Evolutionary conservation across 2,329 filamentous ascomycete species (phyloP), one percentile per base, ranked within the genome.

Genomic region (Periconia sp.): DNA sequence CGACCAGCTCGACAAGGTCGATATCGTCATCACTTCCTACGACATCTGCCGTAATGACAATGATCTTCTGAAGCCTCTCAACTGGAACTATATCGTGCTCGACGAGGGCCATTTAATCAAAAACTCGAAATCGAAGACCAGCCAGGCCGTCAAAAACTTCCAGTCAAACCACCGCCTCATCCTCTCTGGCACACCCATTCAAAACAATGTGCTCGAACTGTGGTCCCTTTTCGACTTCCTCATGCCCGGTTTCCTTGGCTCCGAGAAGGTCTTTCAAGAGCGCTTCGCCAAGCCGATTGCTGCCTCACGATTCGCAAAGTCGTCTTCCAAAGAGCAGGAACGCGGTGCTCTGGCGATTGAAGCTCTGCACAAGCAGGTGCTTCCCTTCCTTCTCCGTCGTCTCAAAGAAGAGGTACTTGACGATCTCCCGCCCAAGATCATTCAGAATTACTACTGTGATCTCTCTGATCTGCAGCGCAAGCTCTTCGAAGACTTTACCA

Each of bases 381-480:
- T 99, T 33, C 94, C 94, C 1, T 99, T 99, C 86, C 81, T 99
- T 57, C 84, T 99, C 40, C 91, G 94, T 56, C 92, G 94, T 65
- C 83, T 99, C 63, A 99, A 99, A 77, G 94, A 99, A 76, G 94
- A 99, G 73, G 94, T 99, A 17, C 81, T 99, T 55, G 90, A 99
- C 63, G 94, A 99, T 66, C 80, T 99, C 9, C 94, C 94, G 2
- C 94, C 94, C 8, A 99, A 99, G 85, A 99, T 99, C 66, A 79
- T 99, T 48, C 94, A 99, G 72, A 99, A 99, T 74, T 99, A 99
- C 78, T 99, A 99, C 77, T 99, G 94, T 74, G 94, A 99, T 68
- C 86, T 96, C 17, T 96, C 91, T 66, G 94, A 99, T 52, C 79
- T 99, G 48, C 94, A 99, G 74, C 90, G 88, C 78, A 95, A 91